Evolutionary conservation across 208 protist genomes (phyloP).

Genomic region (Naegleria lovaniensis): DNA sequence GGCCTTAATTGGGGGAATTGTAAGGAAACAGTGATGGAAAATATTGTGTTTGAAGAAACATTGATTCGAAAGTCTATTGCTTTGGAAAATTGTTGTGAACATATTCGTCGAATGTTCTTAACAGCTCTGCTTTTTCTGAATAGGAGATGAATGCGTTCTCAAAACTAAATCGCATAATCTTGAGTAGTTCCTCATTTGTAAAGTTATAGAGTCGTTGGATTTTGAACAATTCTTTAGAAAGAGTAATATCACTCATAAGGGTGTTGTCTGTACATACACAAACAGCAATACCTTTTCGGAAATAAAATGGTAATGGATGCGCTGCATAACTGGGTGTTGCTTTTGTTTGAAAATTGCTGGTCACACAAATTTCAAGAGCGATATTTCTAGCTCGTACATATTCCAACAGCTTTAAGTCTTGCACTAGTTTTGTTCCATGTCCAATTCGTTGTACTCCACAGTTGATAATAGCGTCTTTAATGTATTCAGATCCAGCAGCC

Average conservation of each 20-base stretch:
- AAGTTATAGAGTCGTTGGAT: background rate
- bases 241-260: constrained; percentile 14
- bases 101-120: background rate
- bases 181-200: background rate
- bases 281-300: background rate
- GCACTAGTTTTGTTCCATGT: background rate
- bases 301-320: background rate
- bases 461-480: background rate
- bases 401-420: background rate
- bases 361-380: background rate
- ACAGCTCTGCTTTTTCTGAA: background rate
- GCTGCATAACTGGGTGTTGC: background rate
- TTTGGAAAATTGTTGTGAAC: background rate
- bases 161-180: background rate
- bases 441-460: background rate
- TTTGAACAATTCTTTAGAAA: background rate
- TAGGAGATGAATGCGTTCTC: background rate
- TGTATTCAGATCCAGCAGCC: background rate
- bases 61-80: no score
- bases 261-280: background rate
- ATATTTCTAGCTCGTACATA: background rate
- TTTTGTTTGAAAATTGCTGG: constrained; percentile 6
- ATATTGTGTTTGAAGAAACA: no score
- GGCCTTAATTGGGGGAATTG: no score
- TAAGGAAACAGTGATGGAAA: no score